These are phyloP conservation scores for Neonothopanus nambi DNA, from an alignment of 1,284 basidiomycete species.

Conservation along the genomic window DNA sequence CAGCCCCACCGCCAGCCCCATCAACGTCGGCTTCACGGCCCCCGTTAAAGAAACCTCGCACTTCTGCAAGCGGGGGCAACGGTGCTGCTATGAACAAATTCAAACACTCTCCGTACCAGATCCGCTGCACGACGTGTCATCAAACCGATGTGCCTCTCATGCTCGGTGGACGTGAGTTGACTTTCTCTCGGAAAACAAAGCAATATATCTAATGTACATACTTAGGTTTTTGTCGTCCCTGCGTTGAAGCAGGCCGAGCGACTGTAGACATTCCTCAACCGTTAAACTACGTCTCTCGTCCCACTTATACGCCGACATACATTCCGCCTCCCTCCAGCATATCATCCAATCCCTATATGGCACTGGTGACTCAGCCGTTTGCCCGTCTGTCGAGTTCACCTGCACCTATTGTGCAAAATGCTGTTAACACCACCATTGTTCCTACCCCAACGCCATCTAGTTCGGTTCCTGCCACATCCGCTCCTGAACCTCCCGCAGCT, in stretches of 20 bases:
- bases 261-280: constrained; percentile 20
- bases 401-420: too few relatives aligned
- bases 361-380: neutral
- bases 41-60: constrained; percentile 20
- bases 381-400: too few relatives aligned
- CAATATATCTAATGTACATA: neutral
- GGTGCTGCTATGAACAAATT: constrained; percentile 24
- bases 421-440: too few relatives aligned
- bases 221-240: constrained; percentile 60
- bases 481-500: too few relatives aligned
- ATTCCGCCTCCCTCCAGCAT: neutral
- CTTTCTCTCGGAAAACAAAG: neutral
- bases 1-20: neutral
- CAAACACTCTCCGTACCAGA: constrained; percentile 33
- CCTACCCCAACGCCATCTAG: too few relatives aligned
- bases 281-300: constrained; percentile 3
- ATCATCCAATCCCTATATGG: neutral
- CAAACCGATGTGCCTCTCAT: constrained; percentile 71
- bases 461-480: too few relatives aligned
- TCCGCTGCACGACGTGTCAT: constrained; percentile 60
- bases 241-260: constrained; percentile 49
- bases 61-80: constrained; percentile 34
- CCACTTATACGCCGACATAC: constrained; percentile 1
- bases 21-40: neutral
- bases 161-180: constrained; percentile 63